Conservation (phyloP, 192 early-diverging fungal genomes). For the Backusella macrospora region DNA sequence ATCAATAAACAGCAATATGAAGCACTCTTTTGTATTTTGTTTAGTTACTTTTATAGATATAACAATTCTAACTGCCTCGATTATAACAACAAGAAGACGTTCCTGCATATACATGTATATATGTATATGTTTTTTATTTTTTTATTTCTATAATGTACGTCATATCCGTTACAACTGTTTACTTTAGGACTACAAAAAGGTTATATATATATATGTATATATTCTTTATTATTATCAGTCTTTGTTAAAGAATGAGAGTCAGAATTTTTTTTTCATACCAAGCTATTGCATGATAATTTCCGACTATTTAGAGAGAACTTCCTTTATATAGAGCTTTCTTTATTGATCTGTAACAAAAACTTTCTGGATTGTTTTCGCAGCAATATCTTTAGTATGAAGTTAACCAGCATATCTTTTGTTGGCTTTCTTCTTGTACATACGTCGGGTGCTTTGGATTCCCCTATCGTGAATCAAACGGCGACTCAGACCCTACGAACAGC, state of each 20-base stretch:
- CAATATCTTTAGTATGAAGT: neutral
- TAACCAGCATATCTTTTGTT: neutral
- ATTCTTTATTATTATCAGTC: neutral
- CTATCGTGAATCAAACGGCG: neutral
- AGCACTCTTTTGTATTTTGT: neutral
- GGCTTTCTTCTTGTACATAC: conserved; percentile 8
- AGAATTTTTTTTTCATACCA: conserved; percentile 2
- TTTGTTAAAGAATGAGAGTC: conserved; percentile 1
- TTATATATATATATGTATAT: too few relatives aligned
- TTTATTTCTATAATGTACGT: neutral
- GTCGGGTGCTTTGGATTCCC: neutral
- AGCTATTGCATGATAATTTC: neutral
- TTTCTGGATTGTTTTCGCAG: neutral
- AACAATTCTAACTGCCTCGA: neutral
- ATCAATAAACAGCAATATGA: conserved; percentile 3
- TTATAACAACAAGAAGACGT: neutral
- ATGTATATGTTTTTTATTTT: neutral
- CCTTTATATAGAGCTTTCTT: neutral
- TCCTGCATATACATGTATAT: too few relatives aligned
- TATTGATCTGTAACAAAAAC: neutral
- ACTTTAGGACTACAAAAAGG: neutral
- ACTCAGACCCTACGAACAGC: neutral
- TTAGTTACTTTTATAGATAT: neutral
- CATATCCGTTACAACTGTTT: conserved; percentile 7
- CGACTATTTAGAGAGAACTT: neutral